A percentile compares a stretch with the other conserved stretches of the same genome.
Evolutionary conservation across 306 rosid species (phyloP).

Genomic region (Ceratonia siliqua): DNA sequence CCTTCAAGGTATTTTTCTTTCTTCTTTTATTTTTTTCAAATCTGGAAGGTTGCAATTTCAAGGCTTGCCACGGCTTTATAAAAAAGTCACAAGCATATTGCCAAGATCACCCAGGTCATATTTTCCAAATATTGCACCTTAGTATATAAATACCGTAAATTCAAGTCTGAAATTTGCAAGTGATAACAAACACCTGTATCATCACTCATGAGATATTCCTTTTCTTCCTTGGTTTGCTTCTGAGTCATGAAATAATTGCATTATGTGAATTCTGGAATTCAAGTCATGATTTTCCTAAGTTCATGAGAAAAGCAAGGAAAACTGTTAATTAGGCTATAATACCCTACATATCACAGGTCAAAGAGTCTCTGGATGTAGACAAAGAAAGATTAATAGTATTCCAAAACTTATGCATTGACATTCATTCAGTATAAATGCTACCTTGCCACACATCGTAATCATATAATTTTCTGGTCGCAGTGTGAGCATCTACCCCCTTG

Average conservation of each 20-base stretch:
- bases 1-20: slow-evolving; percentile 38
- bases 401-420: neutral
- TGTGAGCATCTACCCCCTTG: slow-evolving; percentile 13
- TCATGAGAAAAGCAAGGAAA: neutral
- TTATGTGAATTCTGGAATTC: too few species aligned
- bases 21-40: too few species aligned
- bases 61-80: neutral
- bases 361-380: neutral
- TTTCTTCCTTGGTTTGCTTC: too few species aligned
- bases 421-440: neutral
- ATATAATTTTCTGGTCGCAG: slow-evolving; percentile 26
- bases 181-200: too few species aligned
- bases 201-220: too few species aligned
- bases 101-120: neutral
- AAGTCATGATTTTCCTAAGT: too few species aligned
- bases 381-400: neutral
- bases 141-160: neutral
- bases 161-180: too few species aligned
- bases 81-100: neutral
- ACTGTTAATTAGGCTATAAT: neutral
- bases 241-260: too few species aligned
- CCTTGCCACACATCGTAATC: neutral
- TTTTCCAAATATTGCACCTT: neutral
- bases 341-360: neutral
- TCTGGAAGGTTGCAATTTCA: slow-evolving; percentile 4